Conservation (phyloP, 73 alveolate species). For the Stentor coeruleus region DNA sequence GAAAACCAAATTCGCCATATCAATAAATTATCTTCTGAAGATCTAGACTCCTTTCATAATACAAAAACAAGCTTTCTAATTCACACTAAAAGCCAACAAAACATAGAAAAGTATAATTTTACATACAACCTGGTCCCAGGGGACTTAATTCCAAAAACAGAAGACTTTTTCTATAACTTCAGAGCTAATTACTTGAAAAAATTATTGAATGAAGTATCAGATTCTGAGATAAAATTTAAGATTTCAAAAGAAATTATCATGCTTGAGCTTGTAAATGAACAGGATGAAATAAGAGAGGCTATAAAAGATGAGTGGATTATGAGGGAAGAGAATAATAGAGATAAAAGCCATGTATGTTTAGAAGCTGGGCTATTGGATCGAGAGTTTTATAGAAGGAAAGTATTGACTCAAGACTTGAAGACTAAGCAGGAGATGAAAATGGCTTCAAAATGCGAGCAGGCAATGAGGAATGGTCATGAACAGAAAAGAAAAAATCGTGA, state of each 20-base stretch:
- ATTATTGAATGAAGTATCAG: not conserved
- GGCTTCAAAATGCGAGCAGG: not conserved
- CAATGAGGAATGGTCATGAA: conserved; percentile 29
- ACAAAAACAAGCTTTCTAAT: not conserved
- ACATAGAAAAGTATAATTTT: not conserved
- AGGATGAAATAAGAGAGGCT: conserved; percentile 67
- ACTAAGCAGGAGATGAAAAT: conserved; percentile 12
- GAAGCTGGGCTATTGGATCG: not conserved
- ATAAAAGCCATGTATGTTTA: conserved; percentile 26
- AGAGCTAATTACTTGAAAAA: not conserved
- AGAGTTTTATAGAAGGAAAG: not conserved
- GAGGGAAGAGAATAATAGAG: conserved; percentile 44
- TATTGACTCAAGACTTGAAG: not conserved
- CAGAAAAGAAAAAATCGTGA: conserved; percentile 46
- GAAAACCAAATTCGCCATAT: not conserved
- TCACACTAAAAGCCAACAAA: not conserved
- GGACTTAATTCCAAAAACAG: not conserved
- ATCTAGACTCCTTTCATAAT: not conserved
- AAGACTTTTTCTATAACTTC: not conserved
- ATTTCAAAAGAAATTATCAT: conserved; percentile 49
- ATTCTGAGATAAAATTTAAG: conserved; percentile 24
- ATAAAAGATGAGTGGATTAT: conserved; percentile 43
- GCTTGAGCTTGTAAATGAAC: conserved; percentile 58
- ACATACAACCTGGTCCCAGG: conserved; percentile 7
- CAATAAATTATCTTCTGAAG: not conserved